Base-by-base conservation (phyloP, 345 rosid genomes). In the Arabis hirsuta region DNA sequence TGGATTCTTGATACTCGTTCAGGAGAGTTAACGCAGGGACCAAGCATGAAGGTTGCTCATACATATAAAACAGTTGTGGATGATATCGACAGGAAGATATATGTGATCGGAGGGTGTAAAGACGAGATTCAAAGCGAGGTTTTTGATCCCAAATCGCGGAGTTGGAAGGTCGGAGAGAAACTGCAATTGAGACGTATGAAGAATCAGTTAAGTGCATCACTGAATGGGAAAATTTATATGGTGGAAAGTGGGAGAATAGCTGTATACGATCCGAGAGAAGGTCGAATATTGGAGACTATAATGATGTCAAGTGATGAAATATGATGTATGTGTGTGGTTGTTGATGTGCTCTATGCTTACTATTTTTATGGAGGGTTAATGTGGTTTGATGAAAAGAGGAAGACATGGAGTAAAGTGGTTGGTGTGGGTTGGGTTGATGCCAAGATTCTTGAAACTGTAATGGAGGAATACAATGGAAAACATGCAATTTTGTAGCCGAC, bases 261-360 rank as follows among this genome's bases (percentile, higher is more conserved):
- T 4, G 82, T 84, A 24, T 88, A 81, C 31, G 89, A 85, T 50
- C 83, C 88, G 1, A 39, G 46, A 53, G 81, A 41, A 3, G 76
- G 53, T 58, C 41, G 31, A 16, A 86, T 90, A 90, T 81, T 73
- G 55, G 66, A 71, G n/a, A 91, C 80, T 41, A 78, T 75, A 72
- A 51, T 6, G 13, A 50, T 64, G 34, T 63, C 87, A 56, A 90
- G 84, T 59, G 45, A 65, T 38, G 83, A 84, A 84, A 69, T 89
- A 20, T 90, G 90, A 38, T 82, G 86, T 53, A 92, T 87, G 13
- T 89, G 90, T 19, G 93, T 82, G 46, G 79, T 91, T n/a, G 82
- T 76, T 27, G 86, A 82, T 43, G 55, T 91, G 19, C 72, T 91
- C 84, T 89, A 82, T 56, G 88, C 89, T 58, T 89, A 81, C 19